Conservation (phyloP, 163 green algal genomes). For the Scenedesmus sp. region DNA sequence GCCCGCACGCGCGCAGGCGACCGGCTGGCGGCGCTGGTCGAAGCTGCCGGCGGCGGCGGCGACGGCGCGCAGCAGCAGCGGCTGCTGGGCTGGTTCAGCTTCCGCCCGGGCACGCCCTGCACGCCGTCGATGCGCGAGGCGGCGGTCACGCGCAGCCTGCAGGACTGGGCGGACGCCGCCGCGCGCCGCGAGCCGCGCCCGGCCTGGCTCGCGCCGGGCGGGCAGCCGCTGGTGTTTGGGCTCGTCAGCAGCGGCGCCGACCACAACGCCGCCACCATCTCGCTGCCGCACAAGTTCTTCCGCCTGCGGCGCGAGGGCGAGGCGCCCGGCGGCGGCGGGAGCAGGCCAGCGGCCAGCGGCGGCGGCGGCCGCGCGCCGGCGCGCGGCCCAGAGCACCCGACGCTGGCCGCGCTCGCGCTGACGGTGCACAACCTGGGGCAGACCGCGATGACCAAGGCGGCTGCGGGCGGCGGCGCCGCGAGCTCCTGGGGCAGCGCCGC, state of each 20-base stretch:
- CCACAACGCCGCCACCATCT: slow-evolving; percentile 37
- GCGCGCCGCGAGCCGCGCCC: background rate
- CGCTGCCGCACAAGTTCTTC: slow-evolving; percentile 44
- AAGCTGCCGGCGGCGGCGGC: background rate
- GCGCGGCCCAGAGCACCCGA: background rate
- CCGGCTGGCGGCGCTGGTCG: background rate
- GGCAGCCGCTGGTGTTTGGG: slow-evolving; percentile 30
- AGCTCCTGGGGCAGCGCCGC: background rate
- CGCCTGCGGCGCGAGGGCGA: no score
- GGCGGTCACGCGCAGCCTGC: background rate
- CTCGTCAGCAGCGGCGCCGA: slow-evolving; percentile 25
- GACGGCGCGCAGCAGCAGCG: slow-evolving; percentile 9
- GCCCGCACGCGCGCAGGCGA: background rate
- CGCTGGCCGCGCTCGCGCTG: background rate
- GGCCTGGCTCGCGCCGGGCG: no score
- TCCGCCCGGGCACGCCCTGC: slow-evolving; percentile 3
- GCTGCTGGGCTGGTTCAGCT: slow-evolving; percentile 47
- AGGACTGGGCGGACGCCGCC: background rate
- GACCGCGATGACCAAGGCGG: no score
- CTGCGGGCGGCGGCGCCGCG: background rate
- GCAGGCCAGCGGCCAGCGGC: no score
- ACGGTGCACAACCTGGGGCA: slow-evolving; percentile 7
- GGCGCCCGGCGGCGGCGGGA: background rate
- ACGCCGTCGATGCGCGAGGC: slow-evolving; percentile 44
- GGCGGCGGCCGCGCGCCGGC: no score